Evolutionary conservation across 2,329 filamentous ascomycete genomes (phyloP).

Genomic region (Cercospora janseana): DNA sequence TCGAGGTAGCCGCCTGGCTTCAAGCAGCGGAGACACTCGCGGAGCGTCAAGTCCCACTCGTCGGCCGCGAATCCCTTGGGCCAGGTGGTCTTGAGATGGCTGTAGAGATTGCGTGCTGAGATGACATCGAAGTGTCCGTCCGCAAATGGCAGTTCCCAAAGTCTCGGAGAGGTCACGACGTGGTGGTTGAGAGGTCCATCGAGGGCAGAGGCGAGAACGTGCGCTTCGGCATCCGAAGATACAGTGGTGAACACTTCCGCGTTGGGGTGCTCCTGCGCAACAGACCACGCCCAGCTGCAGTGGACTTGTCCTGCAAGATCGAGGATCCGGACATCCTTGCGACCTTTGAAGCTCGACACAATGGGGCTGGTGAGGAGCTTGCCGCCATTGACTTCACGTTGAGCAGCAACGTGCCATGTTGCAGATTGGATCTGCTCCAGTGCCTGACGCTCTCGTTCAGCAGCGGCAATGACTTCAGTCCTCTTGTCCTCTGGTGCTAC

Average conservation of each 20-base stretch:
- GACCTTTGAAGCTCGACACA: constrained; percentile 38
- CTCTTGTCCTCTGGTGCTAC: constrained; percentile 39
- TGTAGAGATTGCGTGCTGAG: constrained; percentile 82
- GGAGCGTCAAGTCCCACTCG: constrained; percentile 82
- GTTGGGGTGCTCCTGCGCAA: constrained; percentile 79
- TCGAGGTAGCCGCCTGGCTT: constrained; percentile 93
- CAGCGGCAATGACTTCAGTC: constrained; percentile 36
- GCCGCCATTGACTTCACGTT: constrained; percentile 60
- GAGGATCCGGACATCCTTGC: constrained; percentile 63
- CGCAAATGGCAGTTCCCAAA: constrained; percentile 81
- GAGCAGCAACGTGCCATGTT: constrained; percentile 62
- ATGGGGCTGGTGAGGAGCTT: constrained; percentile 58
- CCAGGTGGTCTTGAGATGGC: constrained; percentile 68
- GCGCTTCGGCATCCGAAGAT: constrained; percentile 38
- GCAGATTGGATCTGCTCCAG: constrained; percentile 64
- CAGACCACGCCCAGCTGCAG: constrained; percentile 95
- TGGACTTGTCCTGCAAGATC: constrained; percentile 82
- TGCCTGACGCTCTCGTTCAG: constrained; percentile 77
- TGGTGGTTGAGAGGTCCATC: constrained; percentile 85
- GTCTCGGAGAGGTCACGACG: constrained; percentile 71
- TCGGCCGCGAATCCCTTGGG: constrained; percentile 57
- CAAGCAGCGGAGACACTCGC: constrained; percentile 84
- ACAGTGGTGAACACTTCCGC: constrained; percentile 80
- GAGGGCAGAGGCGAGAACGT: constrained; percentile 64
- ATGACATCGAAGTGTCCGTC: constrained; percentile 87